Base-by-base conservation (phyloP, 768 basidiomycete species). In the Amylocystis lapponica region DNA sequence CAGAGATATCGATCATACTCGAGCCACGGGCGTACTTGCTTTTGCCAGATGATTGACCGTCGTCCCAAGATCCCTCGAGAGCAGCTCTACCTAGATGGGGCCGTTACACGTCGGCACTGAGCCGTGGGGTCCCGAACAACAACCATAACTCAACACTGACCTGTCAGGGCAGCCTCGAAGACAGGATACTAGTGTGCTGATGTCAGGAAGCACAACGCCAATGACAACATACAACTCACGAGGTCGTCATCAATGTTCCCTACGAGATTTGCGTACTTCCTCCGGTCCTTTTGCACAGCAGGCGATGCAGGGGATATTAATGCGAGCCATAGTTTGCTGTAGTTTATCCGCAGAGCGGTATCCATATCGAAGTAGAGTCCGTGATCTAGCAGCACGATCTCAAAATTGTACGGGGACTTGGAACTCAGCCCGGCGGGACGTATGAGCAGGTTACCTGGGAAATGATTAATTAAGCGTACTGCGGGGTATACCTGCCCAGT, bases 101-200 rank as follows among this genome's bases (percentile, higher is more conserved):
- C n/a, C n/a, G n/a, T n/a, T n/a, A n/a, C n/a, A 37, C 7, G 13
- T 33, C 46, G n/a, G 10, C 22, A 9, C 27, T 54, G 29, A 47
- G 22, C 38, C 32, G 32, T 10, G 20, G 34, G 22, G 27, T n/a
- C 33, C n/a, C 29, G n/a, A n/a, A n/a, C n/a, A n/a, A n/a, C n/a
- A n/a, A n/a, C n/a, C n/a, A n/a, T n/a, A n/a, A 30, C n/a, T n/a
- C n/a, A n/a, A n/a, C 25, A 49, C 48, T 33, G 39, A 49, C 83
- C 85, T n/a, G 94, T 97, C 34, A 98, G 82, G 12, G 94, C 94
- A 17, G 91, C 89, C 63, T 97, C 92, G 48, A 98, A 93, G 10
- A 96, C 76, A 8, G 92, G 88, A 59, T 96, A 98, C 86, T 94
- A 21, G n/a, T 16, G 23, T 31, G 48, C 36, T 19, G 25, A 22